Conservation (phyloP, 2,329 filamentous ascomycete genomes). For the Colletotrichum gloeosporioides region DNA sequence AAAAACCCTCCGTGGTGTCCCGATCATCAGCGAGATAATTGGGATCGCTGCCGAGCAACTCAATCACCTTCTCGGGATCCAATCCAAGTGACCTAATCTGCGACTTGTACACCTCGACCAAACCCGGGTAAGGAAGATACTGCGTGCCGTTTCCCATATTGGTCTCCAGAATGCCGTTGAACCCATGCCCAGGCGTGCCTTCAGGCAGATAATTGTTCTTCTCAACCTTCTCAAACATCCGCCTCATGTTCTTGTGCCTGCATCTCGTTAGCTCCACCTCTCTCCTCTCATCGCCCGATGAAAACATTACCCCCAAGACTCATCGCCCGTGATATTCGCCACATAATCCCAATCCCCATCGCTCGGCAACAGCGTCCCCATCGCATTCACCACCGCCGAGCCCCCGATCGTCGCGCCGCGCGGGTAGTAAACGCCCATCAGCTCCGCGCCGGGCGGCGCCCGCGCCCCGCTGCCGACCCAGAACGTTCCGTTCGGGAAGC, state of each 20-base stretch:
- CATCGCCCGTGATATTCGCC: slow-evolving; percentile 61
- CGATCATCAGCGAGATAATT: neutral
- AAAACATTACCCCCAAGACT: slow-evolving; percentile 50
- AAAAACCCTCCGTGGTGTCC: neutral
- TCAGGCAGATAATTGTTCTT: slow-evolving; percentile 44
- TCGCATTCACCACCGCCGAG: slow-evolving; percentile 64
- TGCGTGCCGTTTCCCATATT: slow-evolving; percentile 11
- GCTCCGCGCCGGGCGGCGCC: slow-evolving; percentile 40
- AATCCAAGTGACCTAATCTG: neutral
- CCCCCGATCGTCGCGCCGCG: slow-evolving; percentile 51
- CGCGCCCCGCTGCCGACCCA: slow-evolving; percentile 25
- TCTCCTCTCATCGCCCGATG: neutral
- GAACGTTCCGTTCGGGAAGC: slow-evolving; percentile 35
- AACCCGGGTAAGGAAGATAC: neutral
- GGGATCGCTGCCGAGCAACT: neutral
- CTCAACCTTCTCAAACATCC: slow-evolving; percentile 36
- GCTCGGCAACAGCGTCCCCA: slow-evolving; percentile 63
- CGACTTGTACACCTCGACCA: neutral
- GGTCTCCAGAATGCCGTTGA: slow-evolving; percentile 41
- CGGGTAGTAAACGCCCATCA: slow-evolving; percentile 51
- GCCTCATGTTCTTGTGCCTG: slow-evolving; percentile 35
- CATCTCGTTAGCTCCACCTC: neutral
- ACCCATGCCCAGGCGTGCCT: slow-evolving; percentile 45
- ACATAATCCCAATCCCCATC: slow-evolving; percentile 65
- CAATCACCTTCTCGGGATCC: neutral